phyloP scores from a whole-genome alignment of 2,329 filamentous ascomycete genomes.

The Exophiala calicioides region DNA sequence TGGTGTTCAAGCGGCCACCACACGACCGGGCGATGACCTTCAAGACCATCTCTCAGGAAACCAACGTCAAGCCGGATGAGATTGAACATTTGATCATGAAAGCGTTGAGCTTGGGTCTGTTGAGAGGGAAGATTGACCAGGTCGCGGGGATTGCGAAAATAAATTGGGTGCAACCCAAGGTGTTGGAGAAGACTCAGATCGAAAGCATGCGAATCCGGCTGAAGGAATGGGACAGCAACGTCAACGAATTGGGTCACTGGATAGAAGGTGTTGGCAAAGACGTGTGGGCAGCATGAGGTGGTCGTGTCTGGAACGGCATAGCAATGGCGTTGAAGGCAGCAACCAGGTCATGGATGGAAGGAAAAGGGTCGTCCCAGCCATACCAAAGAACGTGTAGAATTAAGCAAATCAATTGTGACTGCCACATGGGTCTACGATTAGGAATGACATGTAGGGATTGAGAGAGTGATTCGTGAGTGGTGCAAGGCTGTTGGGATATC shows the following conservation, averaged over 20 bases:
- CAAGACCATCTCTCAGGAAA: conserved; percentile 82
- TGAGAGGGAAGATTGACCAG: conserved; percentile 93
- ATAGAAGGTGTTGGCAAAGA: conserved; percentile 92
- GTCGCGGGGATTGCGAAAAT: conserved; percentile 92
- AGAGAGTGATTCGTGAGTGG: neutral
- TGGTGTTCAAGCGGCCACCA: conserved; percentile 91
- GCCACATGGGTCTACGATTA: too few relatives aligned
- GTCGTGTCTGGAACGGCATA: conserved; percentile 12
- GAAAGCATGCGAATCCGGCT: conserved; percentile 84
- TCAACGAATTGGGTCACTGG: conserved; percentile 95
- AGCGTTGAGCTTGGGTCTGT: conserved; percentile 86
- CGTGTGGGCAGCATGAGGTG: conserved; percentile 77
- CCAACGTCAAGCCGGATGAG: conserved; percentile 84
- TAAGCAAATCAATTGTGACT: neutral
- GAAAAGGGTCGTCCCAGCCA: neutral
- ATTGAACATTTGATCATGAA: conserved; percentile 99
- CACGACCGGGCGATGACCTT: conserved; percentile 96
- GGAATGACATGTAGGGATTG: too few relatives aligned
- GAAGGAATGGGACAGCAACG: conserved; percentile 92
- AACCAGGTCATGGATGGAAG: neutral
- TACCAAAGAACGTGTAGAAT: neutral
- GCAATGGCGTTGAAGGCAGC: conserved; percentile 26
- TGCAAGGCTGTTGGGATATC: neutral
- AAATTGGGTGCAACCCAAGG: conserved; percentile 98
- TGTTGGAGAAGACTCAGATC: conserved; percentile 93